A percentile compares a stretch with the other conserved stretches of the same genome.
These are phyloP conservation scores for Fusarium neocosmosporiellum DNA, from an alignment of 2,329 filamentous ascomycete species.

Conservation along the genomic window DNA sequence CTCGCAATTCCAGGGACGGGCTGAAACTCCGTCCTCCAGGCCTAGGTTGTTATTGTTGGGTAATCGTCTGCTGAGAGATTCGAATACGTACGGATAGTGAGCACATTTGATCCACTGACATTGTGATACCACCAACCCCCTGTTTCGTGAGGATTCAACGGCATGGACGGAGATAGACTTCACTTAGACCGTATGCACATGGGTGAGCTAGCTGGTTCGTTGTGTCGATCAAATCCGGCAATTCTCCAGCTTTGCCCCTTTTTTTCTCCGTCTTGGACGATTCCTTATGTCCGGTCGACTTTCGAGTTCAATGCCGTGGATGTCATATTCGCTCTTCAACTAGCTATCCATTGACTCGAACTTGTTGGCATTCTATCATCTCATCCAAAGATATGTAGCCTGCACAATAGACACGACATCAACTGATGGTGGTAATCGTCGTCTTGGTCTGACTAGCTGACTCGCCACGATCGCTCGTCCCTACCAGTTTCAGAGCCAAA, in stretches of 20 bases:
- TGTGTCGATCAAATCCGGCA: constrained; percentile 37
- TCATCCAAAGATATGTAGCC: not conserved
- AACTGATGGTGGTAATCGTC: not conserved
- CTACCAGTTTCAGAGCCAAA: constrained; percentile 20
- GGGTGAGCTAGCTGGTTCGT: constrained; percentile 24
- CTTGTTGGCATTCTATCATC: not conserved
- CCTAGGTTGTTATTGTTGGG: not conserved
- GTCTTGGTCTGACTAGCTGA: constrained; percentile 17
- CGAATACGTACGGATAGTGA: not conserved
- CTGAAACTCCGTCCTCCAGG: not conserved
- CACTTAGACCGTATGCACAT: constrained; percentile 22
- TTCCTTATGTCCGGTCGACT: not conserved
- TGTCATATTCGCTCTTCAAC: not conserved
- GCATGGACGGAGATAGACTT: constrained; percentile 31
- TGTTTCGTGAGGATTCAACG: constrained; percentile 22
- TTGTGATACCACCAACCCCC: not conserved
- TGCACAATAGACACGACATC: not conserved
- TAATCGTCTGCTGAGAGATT: not conserved
- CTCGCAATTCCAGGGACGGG: constrained; percentile 1
- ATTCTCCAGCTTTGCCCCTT: constrained; percentile 26
- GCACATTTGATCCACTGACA: not conserved
- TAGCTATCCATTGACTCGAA: not conserved
- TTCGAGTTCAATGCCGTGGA: not conserved
- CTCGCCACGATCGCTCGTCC: constrained; percentile 25
- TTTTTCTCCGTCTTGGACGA: constrained; percentile 11